Evolutionary conservation across 1,284 basidiomycete species (phyloP), one percentile per base, ranked within the genome.

Genomic region (Pseudozyma hubeiensis): DNA sequence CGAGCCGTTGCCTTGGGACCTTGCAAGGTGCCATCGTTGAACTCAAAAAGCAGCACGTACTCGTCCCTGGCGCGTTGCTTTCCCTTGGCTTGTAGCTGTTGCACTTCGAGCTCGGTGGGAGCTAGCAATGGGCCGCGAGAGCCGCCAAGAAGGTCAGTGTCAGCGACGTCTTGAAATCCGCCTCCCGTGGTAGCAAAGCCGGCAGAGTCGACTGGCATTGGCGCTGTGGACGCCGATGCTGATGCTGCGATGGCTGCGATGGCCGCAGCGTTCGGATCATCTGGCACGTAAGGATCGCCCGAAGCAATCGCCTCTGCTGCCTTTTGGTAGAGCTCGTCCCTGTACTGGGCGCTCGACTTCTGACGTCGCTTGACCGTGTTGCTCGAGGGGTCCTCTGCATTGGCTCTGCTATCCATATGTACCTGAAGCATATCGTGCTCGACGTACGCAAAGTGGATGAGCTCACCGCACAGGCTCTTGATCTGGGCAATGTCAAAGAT

Each of bases 401-500:
- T 68, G 29, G 63, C 54, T 10, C 62, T 50, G 29, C 74, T 70
- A 17, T 84, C 79, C 67, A 87, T 87, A 55, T 91, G 88, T 45
- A 91, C 87, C 54, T 88, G 88, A 10, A 93, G 82, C 53, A 91
- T 88, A 50, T 89, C 87, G 41, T 86, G 85, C 46, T 92, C 90
- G 67, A 92, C 90, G 81, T 94, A 95, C 14, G 91, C 91, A 78
- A 96, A 94, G 50, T 88, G 89, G 73, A 96, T 87, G 41, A 93
- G 86, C 64, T 92, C 89, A 1, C 93, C 93, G 29, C 94, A 87
- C 8, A 96, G 87, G 1, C 92, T 93, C 91, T 95, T 95, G 68
- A 96, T 87, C 84, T 94, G 91, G 4, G 93, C 91, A 29, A 96
- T 89, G 75, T 90, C 89, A 34, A 87, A 84, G 16, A 94, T 86